Percentiles rank a stretch among this genome's conserved stretches.
Conservation (phyloP, 2,329 filamentous ascomycete species). For the Fusarium foetens region DNA sequence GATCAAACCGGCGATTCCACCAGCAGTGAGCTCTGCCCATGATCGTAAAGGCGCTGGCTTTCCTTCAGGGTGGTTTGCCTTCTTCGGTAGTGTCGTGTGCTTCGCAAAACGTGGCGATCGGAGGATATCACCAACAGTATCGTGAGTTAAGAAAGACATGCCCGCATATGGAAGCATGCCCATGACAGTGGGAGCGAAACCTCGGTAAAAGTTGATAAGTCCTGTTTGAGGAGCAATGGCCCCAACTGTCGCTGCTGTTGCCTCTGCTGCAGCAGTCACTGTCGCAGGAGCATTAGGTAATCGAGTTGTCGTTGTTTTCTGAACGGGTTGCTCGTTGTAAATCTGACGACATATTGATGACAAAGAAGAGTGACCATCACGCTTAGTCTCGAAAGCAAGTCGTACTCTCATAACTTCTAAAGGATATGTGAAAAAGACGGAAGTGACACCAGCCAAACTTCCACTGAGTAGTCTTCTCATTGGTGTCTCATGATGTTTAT, state of each 20-base stretch:
- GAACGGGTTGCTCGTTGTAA: constrained; percentile 76
- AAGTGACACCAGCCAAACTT: constrained; percentile 82
- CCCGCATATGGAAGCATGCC: constrained; percentile 98
- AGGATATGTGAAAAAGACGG: constrained; percentile 96
- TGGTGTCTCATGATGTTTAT: constrained; percentile 79
- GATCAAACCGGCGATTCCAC: constrained; percentile 86
- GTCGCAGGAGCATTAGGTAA: constrained; percentile 43
- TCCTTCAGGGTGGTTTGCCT: constrained; percentile 61
- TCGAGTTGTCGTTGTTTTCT: constrained; percentile 46
- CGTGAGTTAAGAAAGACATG: constrained; percentile 94
- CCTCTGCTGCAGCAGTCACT: constrained; percentile 53
- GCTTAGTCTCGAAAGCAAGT: constrained; percentile 92
- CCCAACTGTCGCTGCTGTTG: constrained; percentile 54
- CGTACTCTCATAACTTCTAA: constrained; percentile 93
- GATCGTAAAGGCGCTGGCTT: constrained; percentile 80
- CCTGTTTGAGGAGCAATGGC: constrained; percentile 70
- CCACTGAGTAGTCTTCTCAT: constrained; percentile 79
- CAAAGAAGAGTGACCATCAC: constrained; percentile 74
- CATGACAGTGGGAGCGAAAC: constrained; percentile 87
- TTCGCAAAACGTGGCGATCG: constrained; percentile 73
- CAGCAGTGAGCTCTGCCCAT: constrained; percentile 87
- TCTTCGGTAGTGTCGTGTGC: constrained; percentile 79
- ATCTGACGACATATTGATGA: constrained; percentile 84
- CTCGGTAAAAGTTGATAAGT: constrained; percentile 91
- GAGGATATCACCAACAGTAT: constrained; percentile 86